Base-by-base conservation (phyloP, 371 early-diverging fungal species). In the Mucor irregularis region DNA sequence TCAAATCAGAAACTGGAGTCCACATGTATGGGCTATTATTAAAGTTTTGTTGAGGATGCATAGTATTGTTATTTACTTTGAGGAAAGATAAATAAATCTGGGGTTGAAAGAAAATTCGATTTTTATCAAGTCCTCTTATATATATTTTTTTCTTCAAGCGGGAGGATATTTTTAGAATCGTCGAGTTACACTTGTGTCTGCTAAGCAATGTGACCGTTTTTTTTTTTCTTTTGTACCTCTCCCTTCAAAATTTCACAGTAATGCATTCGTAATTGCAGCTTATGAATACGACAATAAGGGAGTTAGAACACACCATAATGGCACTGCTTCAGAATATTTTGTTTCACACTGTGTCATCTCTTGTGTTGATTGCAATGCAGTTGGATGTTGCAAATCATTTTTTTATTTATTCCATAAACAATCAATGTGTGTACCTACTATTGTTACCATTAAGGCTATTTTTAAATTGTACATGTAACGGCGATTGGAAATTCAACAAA, bases 171-270 rank as follows among this genome's bases (percentile, higher is more conserved):
- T 53, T 34, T 53, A 53, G 53, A 53, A 34, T 42, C 31, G 33
- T 22, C 53, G 25, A 53, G 53, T 53, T 34, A 43, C 53, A 53
- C 52, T 42, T 40, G 29, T 52, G 52, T 31, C 46, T 55, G 47
- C 56, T 46, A 16, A 55, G 56, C 56, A 55, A 55, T 51, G 47
- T 55, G 56, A 55, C 56, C 56, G 38, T 35, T 30, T 16, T 46
- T 8, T 46, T 46, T 46, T 46, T 47, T 47, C 21, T 45, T 45
- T 45, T 47, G 10, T 10, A 14, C n/a, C 4, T 14, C 40, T 40
- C 40, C 40, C 17, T 40, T 44, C 44, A 40, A 40, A 10, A 10
- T 51, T 40, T 28, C 24, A 13, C 21, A 39, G 29, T n/a, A 11
- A n/a, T 40, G 29, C 28, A 13, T n/a, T n/a, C n/a, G n/a, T n/a